Percentiles rank a stretch among this genome's conserved stretches.
phyloP scores from a whole-genome alignment of 352 stramenopile genomes.

The Pythium sukuiense region DNA sequence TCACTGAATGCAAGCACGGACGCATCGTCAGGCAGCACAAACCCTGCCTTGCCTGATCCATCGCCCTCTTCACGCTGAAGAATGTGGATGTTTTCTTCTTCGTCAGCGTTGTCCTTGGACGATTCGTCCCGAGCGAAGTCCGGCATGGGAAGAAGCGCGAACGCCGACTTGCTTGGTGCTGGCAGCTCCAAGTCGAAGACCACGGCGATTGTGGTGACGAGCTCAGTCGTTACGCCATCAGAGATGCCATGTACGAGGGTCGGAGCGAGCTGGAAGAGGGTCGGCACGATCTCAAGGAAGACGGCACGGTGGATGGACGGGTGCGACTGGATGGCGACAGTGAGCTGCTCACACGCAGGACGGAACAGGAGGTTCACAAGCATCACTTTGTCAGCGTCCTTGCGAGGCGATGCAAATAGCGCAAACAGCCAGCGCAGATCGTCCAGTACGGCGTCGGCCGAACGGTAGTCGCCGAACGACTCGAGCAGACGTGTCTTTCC shows the following conservation, averaged over 20 bases:
- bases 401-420: conserved; percentile 41
- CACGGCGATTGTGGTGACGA: conserved; percentile 53
- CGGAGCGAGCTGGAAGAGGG: conserved; percentile 31
- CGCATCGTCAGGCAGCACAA: not conserved
- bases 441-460: conserved; percentile 34
- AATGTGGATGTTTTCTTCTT: conserved; percentile 35
- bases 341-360: conserved; percentile 58
- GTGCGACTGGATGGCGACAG: conserved; percentile 71
- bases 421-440: conserved; percentile 56
- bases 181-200: conserved; percentile 57
- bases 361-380: conserved; percentile 54
- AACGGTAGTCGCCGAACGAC: conserved; percentile 53
- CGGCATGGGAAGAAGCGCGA: conserved; percentile 52
- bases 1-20: conserved; percentile 6
- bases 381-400: conserved; percentile 1
- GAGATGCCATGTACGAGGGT: conserved; percentile 24
- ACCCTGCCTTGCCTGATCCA: not conserved
- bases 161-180: conserved; percentile 38
- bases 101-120: conserved; percentile 40
- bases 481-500: conserved; percentile 61
- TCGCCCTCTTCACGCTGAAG: conserved; percentile 24
- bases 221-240: conserved; percentile 50
- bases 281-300: conserved; percentile 49
- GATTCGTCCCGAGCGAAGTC: conserved; percentile 44
- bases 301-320: conserved; percentile 35